Base-by-base conservation (phyloP, 345 rosid species). In the Hevea brasiliensis region DNA sequence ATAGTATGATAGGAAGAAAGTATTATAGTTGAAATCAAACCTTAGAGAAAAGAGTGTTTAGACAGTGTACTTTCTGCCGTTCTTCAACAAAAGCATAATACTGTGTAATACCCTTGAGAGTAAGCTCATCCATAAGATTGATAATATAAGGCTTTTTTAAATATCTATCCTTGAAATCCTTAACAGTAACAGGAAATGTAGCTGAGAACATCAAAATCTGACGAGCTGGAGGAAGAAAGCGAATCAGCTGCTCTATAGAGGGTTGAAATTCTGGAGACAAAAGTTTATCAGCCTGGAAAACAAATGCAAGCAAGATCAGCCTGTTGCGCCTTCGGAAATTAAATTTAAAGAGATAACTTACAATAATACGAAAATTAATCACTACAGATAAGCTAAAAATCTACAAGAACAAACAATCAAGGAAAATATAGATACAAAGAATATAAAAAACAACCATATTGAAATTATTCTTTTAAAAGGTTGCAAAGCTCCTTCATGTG, bases 21-120 rank as follows among this genome's bases (percentile, higher is more conserved):
- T 32, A 32, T 2, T 4, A 32, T 67, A 63, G 65, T 12, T 61
- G 61, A 64, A 62, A 68, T 65, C 86, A 74, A 69, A 96, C 99
- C 99, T 96, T 96, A 4, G 98, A 91, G 89, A 96, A 96, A 66
- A 96, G 97, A 8, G 99, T 96, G 88, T 93, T 93, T 47, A 96
- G 90, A 82, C 99, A 96, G 85, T 96, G 99, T 70, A 96, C 98
- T 88, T 96, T 96, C 91, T 96, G 99, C 50, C 99, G 90, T 84
- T 96, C 99, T 85, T 96, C 99, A 79, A 96, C 99, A 87, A 93
- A 96, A 72, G 99, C 99, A 84, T 96, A 96, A 70, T 7, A 96
- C 75, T 96, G 99, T 0, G 98, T 93, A 79, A 96, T 91, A 83
- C 99, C 99, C 90, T 90, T 84, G 54, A 96, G 90, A 1, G 99